Base-by-base conservation (phyloP, 805 yeast species). In the Ogataea saltuana region DNA sequence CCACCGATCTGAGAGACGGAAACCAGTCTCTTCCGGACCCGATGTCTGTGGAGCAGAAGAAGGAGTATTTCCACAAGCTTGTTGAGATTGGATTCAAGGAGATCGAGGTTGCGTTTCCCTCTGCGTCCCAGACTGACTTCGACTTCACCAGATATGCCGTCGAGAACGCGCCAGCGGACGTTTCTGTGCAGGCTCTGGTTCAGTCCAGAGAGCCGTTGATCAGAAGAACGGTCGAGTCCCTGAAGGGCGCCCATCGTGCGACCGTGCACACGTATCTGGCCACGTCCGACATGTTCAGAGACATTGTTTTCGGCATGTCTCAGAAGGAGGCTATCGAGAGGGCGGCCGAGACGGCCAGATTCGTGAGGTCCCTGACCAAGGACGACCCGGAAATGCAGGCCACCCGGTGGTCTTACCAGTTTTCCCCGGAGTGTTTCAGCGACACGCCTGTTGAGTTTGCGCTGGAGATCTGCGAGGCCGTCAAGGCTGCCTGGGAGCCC, bases 21-120 rank as follows among this genome's bases (percentile, higher is more conserved):
- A 84, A 84, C 66, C 91, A 84, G 62, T 79, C 89, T 15, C 70
- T 84, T 45, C 91, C 91, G 20, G 91, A 84, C 66, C 91, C 91
- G 21, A 84, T 84, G 91, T 73, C 84, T 8, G 77, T 84, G 12
- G 80, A 73, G 39, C 86, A 84, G 63, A 84, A 84, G 67, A 82
- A 83, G 58, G 82, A 78, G 56, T 83, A 83, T 61, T 84, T 83
- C 71, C 81, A 81, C 55, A 84, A 84, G 64, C 70, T 84, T 53
- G 55, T 83, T 7, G 87, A 83, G 45, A 70, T 84, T 44, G 91
- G 91, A 2, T 83, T 84, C 69, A 84, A 84, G 60, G 91, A 84
- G 67, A 84, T 84, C 55, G 91, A 84, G 64, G 91, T 84, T 35
- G 71, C 88, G 3, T 84, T 84, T 68, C 91, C 91, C 8, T 81